Evolutionary conservation across 2,329 filamentous ascomycete genomes (phyloP).

Genomic region (Penicillium sp.): DNA sequence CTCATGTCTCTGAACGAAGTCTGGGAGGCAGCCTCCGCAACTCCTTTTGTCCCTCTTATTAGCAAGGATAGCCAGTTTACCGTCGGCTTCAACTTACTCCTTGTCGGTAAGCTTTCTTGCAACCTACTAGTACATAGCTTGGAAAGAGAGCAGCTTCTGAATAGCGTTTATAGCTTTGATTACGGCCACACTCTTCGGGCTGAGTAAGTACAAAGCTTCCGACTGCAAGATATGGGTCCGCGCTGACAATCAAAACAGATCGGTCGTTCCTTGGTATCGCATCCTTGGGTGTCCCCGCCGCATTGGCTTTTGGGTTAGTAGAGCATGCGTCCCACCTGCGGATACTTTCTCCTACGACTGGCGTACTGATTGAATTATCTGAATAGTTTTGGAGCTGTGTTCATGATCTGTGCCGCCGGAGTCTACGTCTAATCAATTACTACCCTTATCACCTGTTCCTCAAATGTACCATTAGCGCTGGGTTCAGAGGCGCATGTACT

Average conservation of each 20-base stretch:
- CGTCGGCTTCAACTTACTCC: conserved; percentile 71
- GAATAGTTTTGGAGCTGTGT: conserved; percentile 81
- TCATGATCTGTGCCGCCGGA: conserved; percentile 98
- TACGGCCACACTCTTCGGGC: conserved; percentile 73
- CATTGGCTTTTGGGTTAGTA: conserved; percentile 80
- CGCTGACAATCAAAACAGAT: conserved; percentile 52
- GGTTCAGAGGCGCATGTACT: conserved; percentile 31
- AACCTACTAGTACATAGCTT: neutral
- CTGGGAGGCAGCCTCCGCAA: conserved; percentile 88
- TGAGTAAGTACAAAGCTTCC: conserved; percentile 60
- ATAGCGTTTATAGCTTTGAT: conserved; percentile 52
- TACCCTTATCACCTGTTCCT: conserved; percentile 21
- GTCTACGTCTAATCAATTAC: conserved; percentile 75
- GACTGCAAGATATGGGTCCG: neutral
- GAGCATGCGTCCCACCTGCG: conserved; percentile 17
- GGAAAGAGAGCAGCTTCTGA: conserved; percentile 10
- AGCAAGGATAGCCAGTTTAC: conserved; percentile 80
- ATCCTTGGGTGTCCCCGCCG: conserved; percentile 78
- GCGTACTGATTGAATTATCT: conserved; percentile 2
- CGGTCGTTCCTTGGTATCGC: conserved; percentile 74
- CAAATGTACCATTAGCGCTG: conserved; percentile 38
- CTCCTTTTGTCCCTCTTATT: conserved; percentile 75
- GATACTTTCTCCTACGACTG: conserved; percentile 6
- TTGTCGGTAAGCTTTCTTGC: conserved; percentile 53
- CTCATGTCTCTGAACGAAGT: conserved; percentile 72